Conservation (phyloP, 208 protist genomes). For the Acanthamoeba royreba region DNA sequence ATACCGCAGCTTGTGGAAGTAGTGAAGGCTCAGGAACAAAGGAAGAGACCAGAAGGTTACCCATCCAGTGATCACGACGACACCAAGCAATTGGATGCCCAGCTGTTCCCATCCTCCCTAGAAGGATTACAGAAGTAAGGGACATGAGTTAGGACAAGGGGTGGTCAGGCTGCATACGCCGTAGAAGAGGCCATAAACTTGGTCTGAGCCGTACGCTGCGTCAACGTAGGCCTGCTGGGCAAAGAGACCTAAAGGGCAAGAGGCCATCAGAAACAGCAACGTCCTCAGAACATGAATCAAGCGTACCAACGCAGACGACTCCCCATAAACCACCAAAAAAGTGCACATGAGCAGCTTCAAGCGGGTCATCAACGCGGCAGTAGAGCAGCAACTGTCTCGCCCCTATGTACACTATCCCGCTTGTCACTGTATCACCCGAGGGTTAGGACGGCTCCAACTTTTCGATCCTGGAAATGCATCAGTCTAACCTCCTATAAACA, state of each 20-base stretch:
- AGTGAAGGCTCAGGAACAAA: not conserved
- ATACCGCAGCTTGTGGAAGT: not conserved
- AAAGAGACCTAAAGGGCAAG: not conserved
- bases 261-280: too few relatives aligned
- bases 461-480: too few relatives aligned
- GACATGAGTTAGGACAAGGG: not conserved
- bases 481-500: conserved; percentile 26
- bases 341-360: conserved; percentile 3
- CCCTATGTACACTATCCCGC: not conserved
- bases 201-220: not conserved
- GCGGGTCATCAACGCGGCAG: conserved; percentile 6
- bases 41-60: not conserved
- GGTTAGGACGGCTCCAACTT: too few relatives aligned
- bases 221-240: not conserved
- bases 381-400: not conserved
- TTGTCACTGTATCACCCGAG: too few relatives aligned
- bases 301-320: not conserved
- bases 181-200: not conserved
- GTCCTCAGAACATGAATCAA: too few relatives aligned
- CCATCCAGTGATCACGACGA: not conserved
- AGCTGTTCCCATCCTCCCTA: conserved; percentile 23
- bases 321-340: conserved; percentile 36
- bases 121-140: not conserved
- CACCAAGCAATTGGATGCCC: conserved; percentile 11
- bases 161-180: not conserved